Evolutionary conservation across 306 rosid species (phyloP).

Genomic region (Astragalus glycyphyllos): DNA sequence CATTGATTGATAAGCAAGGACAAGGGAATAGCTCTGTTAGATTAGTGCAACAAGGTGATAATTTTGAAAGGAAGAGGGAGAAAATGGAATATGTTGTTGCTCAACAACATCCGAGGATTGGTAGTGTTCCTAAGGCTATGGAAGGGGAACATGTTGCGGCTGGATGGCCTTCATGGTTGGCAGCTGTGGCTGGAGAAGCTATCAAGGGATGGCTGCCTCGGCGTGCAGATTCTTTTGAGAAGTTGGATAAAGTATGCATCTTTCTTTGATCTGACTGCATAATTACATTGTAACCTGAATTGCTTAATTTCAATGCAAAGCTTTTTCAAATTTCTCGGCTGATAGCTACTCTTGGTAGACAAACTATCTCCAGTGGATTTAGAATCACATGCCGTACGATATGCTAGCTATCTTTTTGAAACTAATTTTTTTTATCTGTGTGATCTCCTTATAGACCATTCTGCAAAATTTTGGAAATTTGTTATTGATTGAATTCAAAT

Average conservation of each 20-base stretch:
- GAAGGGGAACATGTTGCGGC: constrained; percentile 98
- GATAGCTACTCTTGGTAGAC: too few species aligned
- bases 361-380: constrained; percentile 4
- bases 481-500: constrained; percentile 5
- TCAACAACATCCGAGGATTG: constrained; percentile 79
- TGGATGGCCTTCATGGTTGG: constrained; percentile 97
- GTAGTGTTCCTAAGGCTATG: constrained; percentile 75
- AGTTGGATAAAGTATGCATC: constrained; percentile 86
- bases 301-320: too few species aligned
- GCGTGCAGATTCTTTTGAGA: constrained; percentile 96
- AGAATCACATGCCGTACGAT: background rate
- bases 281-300: constrained; percentile 28
- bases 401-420: background rate
- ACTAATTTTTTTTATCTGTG: background rate
- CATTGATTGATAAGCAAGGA: constrained; percentile 69
- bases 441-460: constrained; percentile 10
- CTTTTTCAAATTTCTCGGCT: too few species aligned
- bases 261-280: constrained; percentile 38
- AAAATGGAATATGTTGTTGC: constrained; percentile 71
- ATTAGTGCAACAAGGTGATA: constrained; percentile 59
- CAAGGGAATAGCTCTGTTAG: constrained; percentile 71
- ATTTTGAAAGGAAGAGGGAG: constrained; percentile 87
- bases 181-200: constrained; percentile 98
- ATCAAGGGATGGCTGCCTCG: constrained; percentile 95
- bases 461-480: constrained; percentile 7